Base-by-base conservation (phyloP, 306 rosid species). In the Ceratonia siliqua region DNA sequence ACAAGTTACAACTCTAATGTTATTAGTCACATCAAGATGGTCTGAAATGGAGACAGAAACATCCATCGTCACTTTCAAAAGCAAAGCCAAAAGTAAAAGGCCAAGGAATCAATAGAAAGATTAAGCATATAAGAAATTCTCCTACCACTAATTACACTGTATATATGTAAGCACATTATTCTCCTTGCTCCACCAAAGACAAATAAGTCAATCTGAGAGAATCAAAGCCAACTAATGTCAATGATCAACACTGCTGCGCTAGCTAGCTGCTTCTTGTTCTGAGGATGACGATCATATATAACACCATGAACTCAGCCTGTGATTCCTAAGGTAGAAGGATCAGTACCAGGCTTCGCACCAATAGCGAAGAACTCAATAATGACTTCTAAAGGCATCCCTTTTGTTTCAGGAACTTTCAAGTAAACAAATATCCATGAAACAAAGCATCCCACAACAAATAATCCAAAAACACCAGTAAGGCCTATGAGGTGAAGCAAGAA, bases 311-410 rank as follows among this genome's bases (percentile, higher is more conserved):
- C 30, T 72, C 72, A 63, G 15, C 46, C 49, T 55, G 24, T 13
- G 36, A 64, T 55, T 24, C 43, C 54, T 2, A 59, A 2, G 0
- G 17, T 14, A 28, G 62, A 27, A 27, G 2, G 43, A 66, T 56
- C 68, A 61, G 50, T 32, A 46, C 80, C 68, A 33, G 76, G 88
- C 35, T 70, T 88, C 0, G 83, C 71, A 55, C 88, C 89, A 25
- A 86, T 57, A 39, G 90, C 82, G 17, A 88, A 88, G 62, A 88
- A 86, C 82, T 90, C 96, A 41, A 71, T 85, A 1, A 90, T 88
- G 61, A 91, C 92, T 85, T 91, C 96, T 2, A 87, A 70, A 62
- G 93, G 92, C 96, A 91, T 88, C 62, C 91, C 96, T 61, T 87
- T 91, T 0, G 96, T 88, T 69, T 91, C 93, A 14, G 96, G 91